A percentile compares a stretch with the other conserved stretches of the same genome.
These are phyloP conservation scores for Solanum hybrid DNA, from an alignment of 305 asterid genomes.

Conservation along the genomic window DNA sequence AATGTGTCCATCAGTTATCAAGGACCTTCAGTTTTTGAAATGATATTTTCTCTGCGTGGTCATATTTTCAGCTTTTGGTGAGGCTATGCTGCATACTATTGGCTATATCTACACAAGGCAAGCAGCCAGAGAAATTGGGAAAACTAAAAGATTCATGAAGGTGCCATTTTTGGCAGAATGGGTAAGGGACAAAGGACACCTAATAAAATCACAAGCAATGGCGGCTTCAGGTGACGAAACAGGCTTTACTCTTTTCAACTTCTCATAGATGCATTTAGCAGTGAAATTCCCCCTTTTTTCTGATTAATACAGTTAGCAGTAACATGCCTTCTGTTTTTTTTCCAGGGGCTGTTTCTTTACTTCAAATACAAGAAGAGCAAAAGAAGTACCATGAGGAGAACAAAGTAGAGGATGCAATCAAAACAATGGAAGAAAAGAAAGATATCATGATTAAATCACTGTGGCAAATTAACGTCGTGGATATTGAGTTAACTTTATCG, in stretches of 20 bases:
- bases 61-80: slow-evolving; percentile 68
- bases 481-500: slow-evolving; percentile 59
- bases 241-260: background rate
- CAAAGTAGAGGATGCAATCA: slow-evolving; percentile 41
- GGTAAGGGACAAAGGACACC: slow-evolving; percentile 72
- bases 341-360: slow-evolving; percentile 57
- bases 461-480: slow-evolving; percentile 74
- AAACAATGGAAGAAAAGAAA: slow-evolving; percentile 51
- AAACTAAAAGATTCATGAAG: slow-evolving; percentile 67
- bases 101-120: slow-evolving; percentile 86
- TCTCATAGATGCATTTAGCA: background rate
- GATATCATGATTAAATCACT: slow-evolving; percentile 58
- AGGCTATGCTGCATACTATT: slow-evolving; percentile 71
- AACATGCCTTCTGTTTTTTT: background rate
- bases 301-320: background rate
- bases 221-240: slow-evolving; percentile 74
- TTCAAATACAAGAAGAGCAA: slow-evolving; percentile 61
- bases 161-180: slow-evolving; percentile 83
- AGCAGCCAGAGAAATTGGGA: slow-evolving; percentile 77
- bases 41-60: background rate
- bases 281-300: background rate
- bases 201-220: slow-evolving; percentile 49
- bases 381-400: slow-evolving; percentile 40
- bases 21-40: background rate
- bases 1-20: background rate